Conservation (phyloP, 2,329 filamentous ascomycete genomes). For the Teratosphaeria pseudoeucalypti region DNA sequence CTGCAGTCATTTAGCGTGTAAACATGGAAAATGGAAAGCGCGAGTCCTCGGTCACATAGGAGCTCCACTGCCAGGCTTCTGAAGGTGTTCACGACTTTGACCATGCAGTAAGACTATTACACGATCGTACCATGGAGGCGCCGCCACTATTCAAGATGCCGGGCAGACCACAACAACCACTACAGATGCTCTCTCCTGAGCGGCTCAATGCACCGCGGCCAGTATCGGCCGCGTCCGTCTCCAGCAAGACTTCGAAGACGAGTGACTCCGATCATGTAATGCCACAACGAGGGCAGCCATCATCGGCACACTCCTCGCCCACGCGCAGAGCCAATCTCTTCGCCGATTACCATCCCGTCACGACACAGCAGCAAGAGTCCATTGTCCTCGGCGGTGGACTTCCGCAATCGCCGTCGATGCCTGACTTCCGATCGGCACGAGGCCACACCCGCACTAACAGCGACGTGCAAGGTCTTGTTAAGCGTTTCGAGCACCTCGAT, state of each 20-base stretch:
- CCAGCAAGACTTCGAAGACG: slow-evolving; percentile 25
- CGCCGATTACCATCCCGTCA: slow-evolving; percentile 18
- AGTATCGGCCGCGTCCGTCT: slow-evolving; percentile 29
- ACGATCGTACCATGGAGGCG: slow-evolving; percentile 23
- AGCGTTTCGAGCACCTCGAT: slow-evolving; percentile 61
- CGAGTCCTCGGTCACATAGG: background rate
- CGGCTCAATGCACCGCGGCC: slow-evolving; percentile 42
- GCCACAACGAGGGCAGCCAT: background rate
- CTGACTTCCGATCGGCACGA: slow-evolving; percentile 20
- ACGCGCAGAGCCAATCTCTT: slow-evolving; percentile 20
- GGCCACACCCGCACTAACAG: slow-evolving; percentile 46
- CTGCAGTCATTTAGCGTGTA: background rate
- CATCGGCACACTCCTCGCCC: slow-evolving; percentile 25
- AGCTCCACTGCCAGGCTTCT: background rate
- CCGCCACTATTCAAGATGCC: slow-evolving; percentile 42
- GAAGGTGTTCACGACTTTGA: background rate
- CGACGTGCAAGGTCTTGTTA: slow-evolving; percentile 49
- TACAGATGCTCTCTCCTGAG: slow-evolving; percentile 54
- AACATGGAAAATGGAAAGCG: background rate
- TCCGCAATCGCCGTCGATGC: slow-evolving; percentile 22
- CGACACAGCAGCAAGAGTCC: slow-evolving; percentile 6
- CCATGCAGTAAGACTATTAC: background rate
- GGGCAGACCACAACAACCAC: slow-evolving; percentile 37
- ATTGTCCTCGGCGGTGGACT: slow-evolving; percentile 5
- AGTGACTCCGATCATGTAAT: slow-evolving; percentile 7